These are phyloP conservation scores for Chimonanthus praecox DNA, from an alignment of 164 flowering plant genomes.

Conservation along the genomic window DNA sequence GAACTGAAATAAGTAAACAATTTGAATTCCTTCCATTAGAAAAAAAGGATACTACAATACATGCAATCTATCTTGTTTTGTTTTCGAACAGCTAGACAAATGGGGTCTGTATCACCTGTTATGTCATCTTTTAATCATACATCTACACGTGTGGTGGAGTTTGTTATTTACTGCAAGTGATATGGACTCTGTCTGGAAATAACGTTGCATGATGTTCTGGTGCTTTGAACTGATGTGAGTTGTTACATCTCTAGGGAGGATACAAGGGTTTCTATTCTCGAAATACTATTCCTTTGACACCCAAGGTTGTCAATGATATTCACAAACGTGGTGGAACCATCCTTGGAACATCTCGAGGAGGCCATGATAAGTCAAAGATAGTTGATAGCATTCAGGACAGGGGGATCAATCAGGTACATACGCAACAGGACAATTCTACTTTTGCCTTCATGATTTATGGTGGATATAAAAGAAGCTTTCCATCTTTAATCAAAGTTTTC, in stretches of 20 bases:
- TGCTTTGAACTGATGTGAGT: not conserved
- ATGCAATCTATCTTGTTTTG: not conserved
- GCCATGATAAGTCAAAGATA: conserved; percentile 71
- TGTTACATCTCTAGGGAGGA: conserved; percentile 49
- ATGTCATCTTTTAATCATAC: not conserved
- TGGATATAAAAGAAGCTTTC: not conserved
- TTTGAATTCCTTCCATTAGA: not conserved
- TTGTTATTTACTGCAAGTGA: not conserved
- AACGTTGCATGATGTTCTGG: not conserved
- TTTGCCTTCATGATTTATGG: not conserved
- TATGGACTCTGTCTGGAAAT: not conserved
- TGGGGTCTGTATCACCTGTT: too few relatives aligned
- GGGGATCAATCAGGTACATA: conserved; percentile 70
- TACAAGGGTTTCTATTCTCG: conserved; percentile 70
- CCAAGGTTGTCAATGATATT: conserved; percentile 68
- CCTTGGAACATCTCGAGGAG: conserved; percentile 85
- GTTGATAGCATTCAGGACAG: conserved; percentile 93
- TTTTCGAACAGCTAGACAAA: too few relatives aligned
- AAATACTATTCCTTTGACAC: conserved; percentile 59
- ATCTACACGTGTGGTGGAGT: not conserved
- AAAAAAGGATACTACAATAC: not conserved
- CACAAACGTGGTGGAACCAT: conserved; percentile 91
- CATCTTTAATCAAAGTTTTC: not conserved
- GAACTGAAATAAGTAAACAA: not conserved
- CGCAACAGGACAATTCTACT: not conserved